Percentiles rank a stretch among this genome's conserved stretches.
Evolutionary conservation across 2,329 filamentous ascomycete species (phyloP).

Genomic region (Cladorrhinum sp.): DNA sequence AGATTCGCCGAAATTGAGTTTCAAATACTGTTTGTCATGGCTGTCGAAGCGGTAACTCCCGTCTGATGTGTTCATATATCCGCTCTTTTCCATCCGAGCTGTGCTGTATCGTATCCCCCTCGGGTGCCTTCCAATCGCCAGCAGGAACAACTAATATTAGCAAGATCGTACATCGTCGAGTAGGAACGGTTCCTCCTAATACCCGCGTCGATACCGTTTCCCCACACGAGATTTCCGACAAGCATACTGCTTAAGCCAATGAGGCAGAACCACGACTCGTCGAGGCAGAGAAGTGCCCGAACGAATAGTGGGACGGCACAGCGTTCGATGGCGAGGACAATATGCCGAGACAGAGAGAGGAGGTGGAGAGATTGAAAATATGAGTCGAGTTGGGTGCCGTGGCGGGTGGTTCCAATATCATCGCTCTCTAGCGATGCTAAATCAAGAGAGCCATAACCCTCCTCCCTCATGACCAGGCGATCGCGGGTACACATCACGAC

Average conservation of each 20-base stretch:
- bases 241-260: neutral
- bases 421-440: neutral
- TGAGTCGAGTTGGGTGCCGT: neutral
- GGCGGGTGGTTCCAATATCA: neutral
- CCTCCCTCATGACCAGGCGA: neutral
- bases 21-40: no score
- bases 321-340: neutral
- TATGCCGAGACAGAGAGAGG: no score
- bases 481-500: neutral
- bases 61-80: no score
- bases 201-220: no score
- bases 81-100: no score
- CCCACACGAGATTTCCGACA: neutral
- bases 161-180: neutral
- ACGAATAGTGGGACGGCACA: neutral
- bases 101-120: no score
- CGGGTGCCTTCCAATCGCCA: no score
- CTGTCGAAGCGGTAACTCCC: no score
- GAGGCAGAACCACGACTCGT: neutral
- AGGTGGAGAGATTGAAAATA: neutral
- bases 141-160: no score
- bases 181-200: no score
- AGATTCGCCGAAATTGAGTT: no score
- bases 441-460: neutral
- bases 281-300: neutral